Conservation (phyloP, 495 filamentous ascomycete genomes). For the Talaromyces ruber region DNA sequence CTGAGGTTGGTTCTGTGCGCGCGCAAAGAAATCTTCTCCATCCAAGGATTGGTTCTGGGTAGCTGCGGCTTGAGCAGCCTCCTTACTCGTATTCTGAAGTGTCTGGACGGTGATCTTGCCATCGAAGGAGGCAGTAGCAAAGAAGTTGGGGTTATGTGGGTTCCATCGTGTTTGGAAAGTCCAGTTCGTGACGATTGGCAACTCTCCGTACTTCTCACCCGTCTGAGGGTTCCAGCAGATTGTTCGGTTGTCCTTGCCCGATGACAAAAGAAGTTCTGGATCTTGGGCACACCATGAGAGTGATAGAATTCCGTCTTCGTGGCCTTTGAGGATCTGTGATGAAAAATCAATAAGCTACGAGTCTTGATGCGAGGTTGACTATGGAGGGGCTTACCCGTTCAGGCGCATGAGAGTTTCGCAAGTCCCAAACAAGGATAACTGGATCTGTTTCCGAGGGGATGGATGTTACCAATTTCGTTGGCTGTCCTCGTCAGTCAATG, state of each 20-base stretch:
- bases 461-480: slow-evolving; percentile 87
- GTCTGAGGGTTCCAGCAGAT: slow-evolving; percentile 95
- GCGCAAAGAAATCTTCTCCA: slow-evolving; percentile 94
- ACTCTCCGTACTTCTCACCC: slow-evolving; percentile 79
- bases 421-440: slow-evolving; percentile 85
- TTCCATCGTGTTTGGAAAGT: slow-evolving; percentile 95
- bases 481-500: slow-evolving; percentile 25
- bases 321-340: slow-evolving; percentile 62
- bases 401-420: slow-evolving; percentile 91
- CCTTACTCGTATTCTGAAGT: slow-evolving; percentile 71
- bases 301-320: slow-evolving; percentile 88
- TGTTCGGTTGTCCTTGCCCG: slow-evolving; percentile 92
- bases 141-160: slow-evolving; percentile 80
- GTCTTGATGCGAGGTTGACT: neutral
- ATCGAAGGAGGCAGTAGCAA: slow-evolving; percentile 93
- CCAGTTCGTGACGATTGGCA: slow-evolving; percentile 97
- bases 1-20: slow-evolving; percentile 84
- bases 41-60: slow-evolving; percentile 64
- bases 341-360: neutral
- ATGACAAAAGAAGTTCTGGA: slow-evolving; percentile 81
- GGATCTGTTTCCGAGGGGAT: slow-evolving; percentile 88
- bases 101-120: slow-evolving; percentile 90
- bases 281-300: slow-evolving; percentile 96
- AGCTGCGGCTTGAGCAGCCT: slow-evolving; percentile 36
- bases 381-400: slow-evolving; percentile 50